Evolutionary conservation across 148 eudicot species (phyloP), one percentile per base, ranked within the genome.

Genomic region (Chenopodium quinoa): DNA sequence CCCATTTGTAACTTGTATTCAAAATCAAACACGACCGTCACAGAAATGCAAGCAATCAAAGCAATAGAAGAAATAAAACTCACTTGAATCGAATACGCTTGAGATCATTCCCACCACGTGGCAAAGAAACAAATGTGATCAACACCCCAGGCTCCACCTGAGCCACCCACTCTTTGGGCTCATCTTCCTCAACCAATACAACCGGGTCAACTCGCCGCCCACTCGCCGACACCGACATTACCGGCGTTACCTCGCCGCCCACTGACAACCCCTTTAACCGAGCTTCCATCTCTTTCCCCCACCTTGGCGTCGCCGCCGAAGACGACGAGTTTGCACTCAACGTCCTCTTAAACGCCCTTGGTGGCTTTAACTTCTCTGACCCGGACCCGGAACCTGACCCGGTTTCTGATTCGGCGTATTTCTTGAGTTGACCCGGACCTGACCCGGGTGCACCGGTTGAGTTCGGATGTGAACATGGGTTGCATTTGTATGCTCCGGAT

Each of bases 131-230:
- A 81, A 97, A 97, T 0, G 95, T 92, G 79, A 97, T 97, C 40
- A 97, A 88, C 6, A 97, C 99, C 3, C 99, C 99, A 7, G 99
- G 92, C 81, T 97, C 99, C 72, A 95, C 97, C 86, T 95, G 99
- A 17, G 99, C 99, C 29, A 95, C 99, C 99, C 99, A 95, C 87
- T 97, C 99, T 75, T 90, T 94, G 0, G 99, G 97, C 88, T 97
- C 99, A 44, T 82, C 87, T 83, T 94, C 99, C 88, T 96, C 99
- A 32, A 87, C 87, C 86, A 97, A 80, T 79, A 97, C 92, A 22
- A 97, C 83, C 84, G 93, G 82, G 82, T 22, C 98, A 86, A 75
- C 94, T 89, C 75, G 88, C 80, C 66, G 92, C 71, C 84, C 77
- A 68, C 87, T 85, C 62, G 85, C 85, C 22, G 87, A 82, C 62